These are phyloP conservation scores for Chalara sp. DNA, from an alignment of 2,329 filamentous ascomycete genomes.

Conservation along the genomic window DNA sequence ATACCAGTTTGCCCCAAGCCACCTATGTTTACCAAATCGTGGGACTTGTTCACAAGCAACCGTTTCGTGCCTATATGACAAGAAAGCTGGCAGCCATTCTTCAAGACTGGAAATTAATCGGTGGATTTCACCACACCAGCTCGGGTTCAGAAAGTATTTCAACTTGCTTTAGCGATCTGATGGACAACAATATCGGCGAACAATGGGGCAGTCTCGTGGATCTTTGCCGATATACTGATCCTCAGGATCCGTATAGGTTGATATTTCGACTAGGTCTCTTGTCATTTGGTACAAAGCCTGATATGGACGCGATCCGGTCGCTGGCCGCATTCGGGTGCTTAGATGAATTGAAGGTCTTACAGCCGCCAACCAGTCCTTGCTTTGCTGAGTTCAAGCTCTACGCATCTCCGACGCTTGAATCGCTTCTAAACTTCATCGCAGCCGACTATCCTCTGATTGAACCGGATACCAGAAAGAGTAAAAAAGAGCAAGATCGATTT, in stretches of 20 bases:
- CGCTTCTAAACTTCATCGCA: constrained; percentile 28
- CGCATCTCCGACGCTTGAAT: constrained; percentile 27
- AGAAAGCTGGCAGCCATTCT: constrained; percentile 23
- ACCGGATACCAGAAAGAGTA: constrained; percentile 17
- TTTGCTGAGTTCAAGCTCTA: constrained; percentile 31
- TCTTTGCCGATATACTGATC: constrained; percentile 24
- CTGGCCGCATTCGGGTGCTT: constrained; percentile 39
- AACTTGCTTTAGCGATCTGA: constrained; percentile 31
- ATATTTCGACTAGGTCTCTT: constrained; percentile 41
- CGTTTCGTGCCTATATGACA: constrained; percentile 17
- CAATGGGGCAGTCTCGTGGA: constrained; percentile 39
- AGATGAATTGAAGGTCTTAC: constrained; percentile 30
- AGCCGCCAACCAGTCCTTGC: constrained; percentile 29
- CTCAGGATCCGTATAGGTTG: constrained; percentile 27
- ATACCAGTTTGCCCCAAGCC: neutral
- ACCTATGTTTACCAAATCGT: constrained; percentile 20
- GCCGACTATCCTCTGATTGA: constrained; percentile 25
- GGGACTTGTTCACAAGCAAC: constrained; percentile 18
- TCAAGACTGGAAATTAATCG: constrained; percentile 28
- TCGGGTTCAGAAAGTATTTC: constrained; percentile 17
- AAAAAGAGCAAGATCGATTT: constrained; percentile 15
- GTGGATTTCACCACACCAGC: constrained; percentile 27
- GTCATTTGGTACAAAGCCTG: constrained; percentile 31
- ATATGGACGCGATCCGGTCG: constrained; percentile 35
- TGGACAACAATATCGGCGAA: constrained; percentile 29